These are phyloP conservation scores for Eucalyptus virginea DNA, from an alignment of 345 rosid species.

Conservation along the genomic window DNA sequence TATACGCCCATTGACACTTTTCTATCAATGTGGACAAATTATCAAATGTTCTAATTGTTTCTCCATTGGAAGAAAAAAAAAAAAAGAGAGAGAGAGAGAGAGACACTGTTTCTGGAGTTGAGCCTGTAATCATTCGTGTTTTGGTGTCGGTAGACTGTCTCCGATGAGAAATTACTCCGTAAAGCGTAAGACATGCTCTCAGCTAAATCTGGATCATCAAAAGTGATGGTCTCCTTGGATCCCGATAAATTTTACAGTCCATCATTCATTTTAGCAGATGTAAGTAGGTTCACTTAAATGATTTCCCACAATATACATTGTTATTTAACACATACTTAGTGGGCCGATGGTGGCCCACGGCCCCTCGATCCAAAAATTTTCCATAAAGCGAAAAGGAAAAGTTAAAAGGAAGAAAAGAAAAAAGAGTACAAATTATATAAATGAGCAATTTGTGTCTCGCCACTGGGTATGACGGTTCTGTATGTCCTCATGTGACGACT, in stretches of 20 bases:
- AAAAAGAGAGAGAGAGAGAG: accelerated
- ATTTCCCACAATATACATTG: background rate
- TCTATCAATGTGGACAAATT: too few relatives aligned
- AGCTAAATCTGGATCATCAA: background rate
- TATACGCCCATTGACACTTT: background rate
- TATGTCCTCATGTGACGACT: background rate
- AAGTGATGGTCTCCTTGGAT: background rate
- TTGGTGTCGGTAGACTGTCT: background rate
- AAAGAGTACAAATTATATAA: accelerated
- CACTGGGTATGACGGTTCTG: background rate
- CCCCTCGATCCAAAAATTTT: background rate
- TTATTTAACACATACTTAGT: too few relatives aligned
- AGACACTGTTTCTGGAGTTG: background rate
- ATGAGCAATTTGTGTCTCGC: background rate
- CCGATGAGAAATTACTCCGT: background rate
- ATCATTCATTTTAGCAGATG: background rate
- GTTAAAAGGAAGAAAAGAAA: accelerated
- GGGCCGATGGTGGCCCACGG: too few relatives aligned
- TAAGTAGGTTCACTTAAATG: background rate
- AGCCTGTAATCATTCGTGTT: background rate
- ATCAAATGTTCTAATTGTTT: background rate
- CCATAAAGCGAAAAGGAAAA: too few relatives aligned
- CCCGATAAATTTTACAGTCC: background rate
- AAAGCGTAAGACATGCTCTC: background rate
- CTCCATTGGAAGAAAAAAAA: too few relatives aligned